A percentile compares a stretch with the other conserved stretches of the same genome.
Evolutionary conservation across 2,329 filamentous ascomycete genomes (phyloP).

Genomic region (Colletotrichum phormii): DNA sequence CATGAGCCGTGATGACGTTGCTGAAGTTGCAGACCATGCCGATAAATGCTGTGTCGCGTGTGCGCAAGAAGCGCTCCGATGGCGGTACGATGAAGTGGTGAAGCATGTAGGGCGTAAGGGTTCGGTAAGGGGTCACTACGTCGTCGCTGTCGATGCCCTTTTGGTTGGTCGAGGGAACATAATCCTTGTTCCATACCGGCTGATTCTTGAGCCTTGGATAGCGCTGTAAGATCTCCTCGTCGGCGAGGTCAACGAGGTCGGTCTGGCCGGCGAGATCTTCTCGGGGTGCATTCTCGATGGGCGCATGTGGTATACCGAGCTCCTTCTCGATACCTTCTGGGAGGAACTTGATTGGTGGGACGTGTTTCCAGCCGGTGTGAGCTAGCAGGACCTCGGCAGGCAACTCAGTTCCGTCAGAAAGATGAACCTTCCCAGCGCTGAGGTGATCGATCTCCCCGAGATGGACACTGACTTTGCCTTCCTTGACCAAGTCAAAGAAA

Average conservation of each 20-base stretch:
- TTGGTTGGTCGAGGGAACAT: constrained; percentile 54
- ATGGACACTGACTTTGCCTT: constrained; percentile 64
- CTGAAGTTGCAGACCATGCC: constrained; percentile 58
- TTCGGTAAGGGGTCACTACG: constrained; percentile 41
- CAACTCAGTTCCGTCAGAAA: constrained; percentile 60
- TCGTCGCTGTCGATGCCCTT: constrained; percentile 50
- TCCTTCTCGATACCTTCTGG: constrained; percentile 58
- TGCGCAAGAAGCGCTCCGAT: constrained; percentile 48
- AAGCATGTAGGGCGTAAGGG: constrained; percentile 54
- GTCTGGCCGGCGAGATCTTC: constrained; percentile 48
- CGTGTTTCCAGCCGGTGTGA: constrained; percentile 69
- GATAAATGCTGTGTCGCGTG: constrained; percentile 57
- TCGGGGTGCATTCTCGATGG: constrained; percentile 11
- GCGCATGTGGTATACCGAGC: constrained; percentile 60
- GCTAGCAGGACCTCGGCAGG: constrained; percentile 64
- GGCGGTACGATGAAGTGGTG: constrained; percentile 61
- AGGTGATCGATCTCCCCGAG: constrained; percentile 63
- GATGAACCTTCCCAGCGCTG: constrained; percentile 57
- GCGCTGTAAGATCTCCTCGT: constrained; percentile 62
- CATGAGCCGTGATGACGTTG: constrained; percentile 54
- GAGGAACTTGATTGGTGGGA: constrained; percentile 64
- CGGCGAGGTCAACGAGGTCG: constrained; percentile 55
- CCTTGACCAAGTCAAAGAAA: constrained; percentile 66
- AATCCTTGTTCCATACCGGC: constrained; percentile 59
- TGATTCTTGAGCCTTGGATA: constrained; percentile 66